Evolutionary conservation across 345 rosid species (phyloP), one percentile per base, ranked within the genome.

Genomic region (Brassica incana): DNA sequence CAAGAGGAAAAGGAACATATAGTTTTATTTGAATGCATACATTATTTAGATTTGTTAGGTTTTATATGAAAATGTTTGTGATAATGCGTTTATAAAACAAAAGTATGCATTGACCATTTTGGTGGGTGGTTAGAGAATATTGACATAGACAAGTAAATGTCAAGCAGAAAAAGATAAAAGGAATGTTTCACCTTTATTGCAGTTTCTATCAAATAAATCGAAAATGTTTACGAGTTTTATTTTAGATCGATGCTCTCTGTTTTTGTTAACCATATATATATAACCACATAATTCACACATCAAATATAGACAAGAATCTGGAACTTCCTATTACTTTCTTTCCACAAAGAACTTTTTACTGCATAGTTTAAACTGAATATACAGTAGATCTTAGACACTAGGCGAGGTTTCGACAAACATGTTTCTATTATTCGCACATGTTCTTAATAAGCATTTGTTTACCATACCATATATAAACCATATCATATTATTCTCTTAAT

Each of bases 151-250:
- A 27, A 65, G 76, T 54, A 80, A 23, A 80, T 75, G 73, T 71
- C 83, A 75, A 70, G 62, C 2, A 70, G 76, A 75, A 80, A 23
- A 75, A 75, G 73, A 75, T 80, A 38, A 23, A 79, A 61, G 29
- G 48, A 54, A 52, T 2, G 32, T 30, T 56, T 64, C n/a, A 50
- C 14, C 59, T 48, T 50, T 74, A 3, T 25, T 36, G 23, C 43
- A 66, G 14, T 48, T 48, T 50, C 29, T 33, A 45, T 4, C 36
- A 60, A 60, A 60, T 54, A 54, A 6, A 16, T 54, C 25, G 10
- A 54, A 54, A 15, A 15, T 54, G 23, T 54, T 54, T 18, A 18
- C 5, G 32, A 65, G 64, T 65, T 52, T 23, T 15, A 54, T 2
- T 54, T 52, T 14, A 54, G 9, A 50, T 50, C 16, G 18, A 50